Evolutionary conservation across 2,329 filamentous ascomycete species (phyloP).

Genomic region (Metarhizium robertsii): DNA sequence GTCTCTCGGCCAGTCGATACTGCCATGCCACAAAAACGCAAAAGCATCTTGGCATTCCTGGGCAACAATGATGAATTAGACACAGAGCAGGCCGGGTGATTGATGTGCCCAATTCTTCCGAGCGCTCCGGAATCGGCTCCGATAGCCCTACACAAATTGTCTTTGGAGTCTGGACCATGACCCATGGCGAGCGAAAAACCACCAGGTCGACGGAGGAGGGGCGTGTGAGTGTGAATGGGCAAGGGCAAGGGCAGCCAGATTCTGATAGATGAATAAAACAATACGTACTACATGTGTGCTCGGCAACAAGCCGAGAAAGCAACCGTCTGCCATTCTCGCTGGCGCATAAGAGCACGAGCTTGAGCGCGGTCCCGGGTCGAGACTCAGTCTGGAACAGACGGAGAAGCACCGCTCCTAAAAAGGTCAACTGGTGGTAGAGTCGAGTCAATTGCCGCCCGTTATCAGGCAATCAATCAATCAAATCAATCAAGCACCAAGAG

Average conservation of each 20-base stretch:
- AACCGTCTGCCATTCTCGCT: background rate
- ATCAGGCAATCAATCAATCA: background rate
- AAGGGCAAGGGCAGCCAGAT: background rate
- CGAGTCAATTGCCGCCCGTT: background rate
- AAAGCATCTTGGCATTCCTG: no score
- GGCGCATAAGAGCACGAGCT: background rate
- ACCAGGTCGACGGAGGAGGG: background rate
- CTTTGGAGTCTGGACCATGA: background rate
- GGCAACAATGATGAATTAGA: no score
- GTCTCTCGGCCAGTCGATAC: background rate
- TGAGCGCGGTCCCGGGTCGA: background rate
- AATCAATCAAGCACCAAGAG: no score
- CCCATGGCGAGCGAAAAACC: background rate
- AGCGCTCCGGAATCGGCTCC: background rate
- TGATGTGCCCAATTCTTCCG: background rate
- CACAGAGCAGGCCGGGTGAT: no score
- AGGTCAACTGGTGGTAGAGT: background rate
- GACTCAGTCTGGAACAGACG: background rate
- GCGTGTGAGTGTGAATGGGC: background rate
- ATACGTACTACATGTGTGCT: background rate
- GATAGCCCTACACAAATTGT: background rate
- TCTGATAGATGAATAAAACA: background rate
- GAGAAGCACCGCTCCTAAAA: background rate
- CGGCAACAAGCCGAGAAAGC: background rate
- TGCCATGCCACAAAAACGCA: no score